Evolutionary conservation across 83 land plant genomes (phyloP).

Genomic region (Thuja plicata): DNA sequence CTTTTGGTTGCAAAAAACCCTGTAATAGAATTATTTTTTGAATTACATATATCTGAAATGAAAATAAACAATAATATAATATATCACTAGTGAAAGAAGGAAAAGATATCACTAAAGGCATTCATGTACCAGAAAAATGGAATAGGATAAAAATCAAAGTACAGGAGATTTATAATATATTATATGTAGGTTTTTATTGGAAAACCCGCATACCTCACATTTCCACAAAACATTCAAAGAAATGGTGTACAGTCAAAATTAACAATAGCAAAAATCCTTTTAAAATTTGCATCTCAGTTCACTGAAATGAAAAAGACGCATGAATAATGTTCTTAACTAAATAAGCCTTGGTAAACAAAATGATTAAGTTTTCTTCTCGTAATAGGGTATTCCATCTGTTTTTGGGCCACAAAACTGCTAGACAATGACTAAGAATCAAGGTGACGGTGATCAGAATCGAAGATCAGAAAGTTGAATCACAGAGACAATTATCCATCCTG

Average conservation of each 20-base stretch:
- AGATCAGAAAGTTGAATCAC: background rate
- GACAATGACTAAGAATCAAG: background rate
- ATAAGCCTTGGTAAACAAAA: background rate
- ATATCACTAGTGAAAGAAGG: background rate
- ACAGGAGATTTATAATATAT: background rate
- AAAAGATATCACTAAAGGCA: background rate
- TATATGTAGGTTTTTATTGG: background rate
- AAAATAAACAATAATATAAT: background rate
- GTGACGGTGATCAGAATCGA: background rate
- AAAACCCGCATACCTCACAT: background rate
- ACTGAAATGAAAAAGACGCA: slow-evolving; percentile 1
- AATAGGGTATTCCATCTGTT: background rate
- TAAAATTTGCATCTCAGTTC: background rate
- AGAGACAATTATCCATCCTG: background rate
- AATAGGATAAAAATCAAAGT: background rate
- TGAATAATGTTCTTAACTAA: background rate
- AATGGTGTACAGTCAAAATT: background rate
- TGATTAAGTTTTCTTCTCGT: background rate
- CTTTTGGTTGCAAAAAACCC: slow-evolving; percentile 78
- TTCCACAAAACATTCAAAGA: slow-evolving; percentile 11
- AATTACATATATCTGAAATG: background rate
- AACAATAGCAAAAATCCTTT: background rate
- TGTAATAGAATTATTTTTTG: slow-evolving; percentile 21
- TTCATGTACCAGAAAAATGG: background rate
- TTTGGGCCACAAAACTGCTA: background rate